phyloP scores from a whole-genome alignment of 805 yeast species.

The Zygosaccharomyces rouxii region DNA sequence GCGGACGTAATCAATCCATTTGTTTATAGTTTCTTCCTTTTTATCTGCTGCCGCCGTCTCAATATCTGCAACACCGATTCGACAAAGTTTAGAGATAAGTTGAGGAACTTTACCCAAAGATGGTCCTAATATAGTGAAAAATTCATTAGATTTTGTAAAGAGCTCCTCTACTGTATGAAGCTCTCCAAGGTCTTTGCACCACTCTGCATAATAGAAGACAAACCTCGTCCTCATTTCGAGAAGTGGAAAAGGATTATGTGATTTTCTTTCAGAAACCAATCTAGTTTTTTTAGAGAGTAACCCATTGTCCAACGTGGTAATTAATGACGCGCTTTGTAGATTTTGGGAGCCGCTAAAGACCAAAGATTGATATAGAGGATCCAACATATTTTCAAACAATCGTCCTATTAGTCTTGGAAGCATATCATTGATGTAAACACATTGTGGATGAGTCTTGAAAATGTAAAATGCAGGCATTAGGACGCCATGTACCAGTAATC shows the following conservation, averaged over 20 bases:
- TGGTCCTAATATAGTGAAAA: conserved; percentile 53
- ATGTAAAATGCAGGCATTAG: conserved; percentile 58
- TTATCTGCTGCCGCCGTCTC: conserved; percentile 8
- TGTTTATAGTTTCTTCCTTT: conserved; percentile 18
- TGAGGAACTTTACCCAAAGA: conserved; percentile 45
- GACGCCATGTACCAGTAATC: conserved; percentile 55
- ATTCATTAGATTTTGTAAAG: conserved; percentile 43
- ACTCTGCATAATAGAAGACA: conserved; percentile 44
- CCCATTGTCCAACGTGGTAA: conserved; percentile 18
- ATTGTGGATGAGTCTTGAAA: conserved; percentile 55
- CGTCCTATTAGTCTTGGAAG: conserved; percentile 46
- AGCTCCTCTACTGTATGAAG: conserved; percentile 43
- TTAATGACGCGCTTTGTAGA: neutral
- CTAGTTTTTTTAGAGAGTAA: conserved; percentile 20
- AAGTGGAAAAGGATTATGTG: conserved; percentile 15
- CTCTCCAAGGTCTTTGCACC: conserved; percentile 43
- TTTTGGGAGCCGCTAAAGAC: conserved; percentile 1
- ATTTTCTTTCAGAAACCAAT: conserved; percentile 11
- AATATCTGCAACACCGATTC: conserved; percentile 48
- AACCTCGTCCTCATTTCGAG: conserved; percentile 18
- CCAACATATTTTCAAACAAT: conserved; percentile 45
- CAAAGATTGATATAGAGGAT: conserved; percentile 38
- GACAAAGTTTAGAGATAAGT: conserved; percentile 54
- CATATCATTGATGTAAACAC: conserved; percentile 51
- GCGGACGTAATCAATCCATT: conserved; percentile 61